Base-by-base conservation (phyloP, 2,329 filamentous ascomycete species). In the Diaporthe capsici region DNA sequence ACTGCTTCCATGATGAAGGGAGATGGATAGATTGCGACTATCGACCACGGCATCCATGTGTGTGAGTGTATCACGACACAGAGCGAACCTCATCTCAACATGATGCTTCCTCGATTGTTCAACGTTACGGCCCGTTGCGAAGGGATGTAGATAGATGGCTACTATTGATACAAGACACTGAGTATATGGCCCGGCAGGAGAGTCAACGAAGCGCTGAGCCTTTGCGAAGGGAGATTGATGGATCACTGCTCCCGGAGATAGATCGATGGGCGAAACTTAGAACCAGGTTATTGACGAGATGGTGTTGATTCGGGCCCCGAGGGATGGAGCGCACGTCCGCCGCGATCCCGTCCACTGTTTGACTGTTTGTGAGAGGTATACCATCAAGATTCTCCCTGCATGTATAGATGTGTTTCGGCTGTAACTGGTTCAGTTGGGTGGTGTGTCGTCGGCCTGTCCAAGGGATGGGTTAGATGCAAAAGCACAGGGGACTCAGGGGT, bases 391-490 rank as follows among this genome's bases (percentile, higher is more conserved):
- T 31, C 65, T 70, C 65, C 65, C 65, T 70, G 42, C 65, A 53
- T 70, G 4, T 20, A 20, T 39, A 31, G 31, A 55, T 28, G 44
- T 13, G 65, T 53, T 53, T 68, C 31, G 63, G 47, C 63, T n/a
- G 63, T 53, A 39, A 22, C 47, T 39, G 47, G 12, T 49, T 25
- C 47, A 31, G 63, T 17, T 51, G 31, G 1, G n/a, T 37, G 25
- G 60, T 44, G 22, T 28, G 20, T 39, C 9, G 20, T 60, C 34
- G 57, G 57, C 57, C 57, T 39, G 63, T 20, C 17, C 28, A 68
- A 68, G 63, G 63, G 65, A 68, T 68, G 63, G 63, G 39, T 53
- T 65, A 9, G 61, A 25, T 68, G 63, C 65, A 68, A 53, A 68
- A 68, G 63, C 63, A 68, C 13, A 9, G 31, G 6, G n/a, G 65